Evolutionary conservation across 192 early-diverging fungal species (phyloP).

Genomic region (Coemansia sp.): DNA sequence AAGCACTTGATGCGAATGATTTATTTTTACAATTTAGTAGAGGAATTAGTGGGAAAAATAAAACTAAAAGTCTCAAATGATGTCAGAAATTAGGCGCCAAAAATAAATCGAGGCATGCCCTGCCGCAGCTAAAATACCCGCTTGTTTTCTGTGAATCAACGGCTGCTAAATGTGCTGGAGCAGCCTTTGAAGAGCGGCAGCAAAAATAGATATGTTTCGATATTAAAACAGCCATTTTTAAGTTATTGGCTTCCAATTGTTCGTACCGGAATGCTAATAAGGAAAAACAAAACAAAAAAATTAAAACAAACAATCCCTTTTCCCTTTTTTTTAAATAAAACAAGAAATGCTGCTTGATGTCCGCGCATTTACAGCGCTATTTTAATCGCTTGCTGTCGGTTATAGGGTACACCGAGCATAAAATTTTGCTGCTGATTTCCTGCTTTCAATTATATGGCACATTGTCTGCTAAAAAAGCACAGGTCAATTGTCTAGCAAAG

Average conservation of each 20-base stretch:
- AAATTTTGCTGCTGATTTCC: slow-evolving; percentile 2
- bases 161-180: not conserved
- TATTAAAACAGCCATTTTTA: not conserved
- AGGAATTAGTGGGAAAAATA: not conserved
- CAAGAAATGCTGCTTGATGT: not conserved
- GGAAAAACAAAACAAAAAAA: not conserved
- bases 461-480: not conserved
- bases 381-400: not conserved
- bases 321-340: not conserved
- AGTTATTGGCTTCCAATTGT: not conserved
- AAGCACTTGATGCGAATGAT: not conserved
- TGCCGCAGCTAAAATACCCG: not conserved
- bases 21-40: not conserved
- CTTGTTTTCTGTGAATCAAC: not conserved
- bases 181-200: not conserved
- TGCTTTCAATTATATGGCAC: not conserved
- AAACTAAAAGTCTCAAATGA: not conserved
- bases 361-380: not conserved
- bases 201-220: not conserved
- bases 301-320: not conserved
- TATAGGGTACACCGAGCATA: not conserved
- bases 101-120: slow-evolving; percentile 4
- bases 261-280: not conserved
- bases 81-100: slow-evolving; percentile 7
- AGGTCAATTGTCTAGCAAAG: not conserved